Evolutionary conservation across 176 grass and related monocot species (phyloP), one percentile per base, ranked within the genome.

Genomic region (Lolium perenne): DNA sequence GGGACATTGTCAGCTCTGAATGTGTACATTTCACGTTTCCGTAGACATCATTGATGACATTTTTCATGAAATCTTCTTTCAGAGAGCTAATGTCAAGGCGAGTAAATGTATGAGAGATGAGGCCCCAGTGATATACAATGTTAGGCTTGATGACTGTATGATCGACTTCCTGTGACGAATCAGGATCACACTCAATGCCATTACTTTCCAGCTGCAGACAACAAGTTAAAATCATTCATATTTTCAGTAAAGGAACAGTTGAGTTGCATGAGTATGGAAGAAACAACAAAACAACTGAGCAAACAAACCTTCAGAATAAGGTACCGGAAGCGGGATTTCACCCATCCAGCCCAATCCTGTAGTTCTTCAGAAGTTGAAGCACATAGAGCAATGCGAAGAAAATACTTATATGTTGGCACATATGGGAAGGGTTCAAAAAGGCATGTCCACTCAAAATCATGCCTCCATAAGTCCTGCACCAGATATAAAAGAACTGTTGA

Each of bases 321-420:
- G 70, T 63, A 21, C 11, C 88, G 88, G 62, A 91, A 74, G 71
- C 93, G 88, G 18, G 88, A 95, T 83, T 95, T 95, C 59, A 95
- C 90, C 93, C 93, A 95, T 79, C 90, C 93, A 65, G 61, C 72
- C 93, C 93, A 95, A 13, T 95, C 86, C n/a, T 25, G 64, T 82
- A 92, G 86, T 46, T 94, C 90, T 32, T 77, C 71, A 54, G 17
- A 75, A 8, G 50, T 84, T 55, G 80, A 80, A 21, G 90, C 86
- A 89, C 75, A 71, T 57, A 95, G 78, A 83, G 84, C 55, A 58
- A 95, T 87, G 40, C 83, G 70, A 60, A 95, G 69, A 81, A 95
- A 95, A 7, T 79, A 80, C 45, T 32, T 15, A 69, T 92, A 85
- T 54, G 40, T 82, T 54, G 71, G 21, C 20, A 25, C 32, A 82